Evolutionary conservation across 2,329 filamentous ascomycete genomes (phyloP), one percentile per base, ranked within the genome.

Genomic region (Penicillium sp.): DNA sequence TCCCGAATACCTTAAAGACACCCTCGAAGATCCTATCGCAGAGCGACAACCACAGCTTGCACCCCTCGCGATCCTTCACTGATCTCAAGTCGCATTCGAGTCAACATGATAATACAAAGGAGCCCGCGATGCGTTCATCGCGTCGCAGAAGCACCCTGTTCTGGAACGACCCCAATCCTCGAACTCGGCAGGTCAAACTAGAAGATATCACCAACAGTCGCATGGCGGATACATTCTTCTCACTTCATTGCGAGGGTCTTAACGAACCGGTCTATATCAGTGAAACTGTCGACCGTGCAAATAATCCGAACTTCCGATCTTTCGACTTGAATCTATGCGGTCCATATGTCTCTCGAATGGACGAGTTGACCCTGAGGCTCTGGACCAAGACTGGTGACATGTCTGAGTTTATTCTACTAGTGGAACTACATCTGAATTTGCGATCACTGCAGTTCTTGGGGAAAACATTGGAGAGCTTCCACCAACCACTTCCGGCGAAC

Each of bases 181-280:
- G 79, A 59, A 76, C 77, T 15, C 75, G 91, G 54, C 92, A 96
- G 78, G 86, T 86, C 73, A 88, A 87, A 71, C 78, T 96, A 42
- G 89, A 94, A 73, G 82, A 87, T 63, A 83, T 90, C 8, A 85
- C 89, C 29, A 85, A 87, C 52, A 84, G 82, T 66, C 83, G 86
- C 51, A 87, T 94, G 75, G 91, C 88, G n/a, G 89, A 97, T 75
- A 87, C 88, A 17, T 97, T 96, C 81, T 94, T 96, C 74, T 90
- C 91, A 3, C 72, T 97, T 51, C 93, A 97, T 73, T 84, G 87
- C 46, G 78, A 84, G 1, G 84, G 78, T 4, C 76, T 86, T 51
- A 75, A 82, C 47, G 87, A 91, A 17, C 92, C 93, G 0, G 78
- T 97, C n/a, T 97, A 97, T 73, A 85, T 96, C 67, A 96, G 92